Evolutionary conservation across 2,329 filamentous ascomycete species (phyloP).

Genomic region (Venturia nashicola): DNA sequence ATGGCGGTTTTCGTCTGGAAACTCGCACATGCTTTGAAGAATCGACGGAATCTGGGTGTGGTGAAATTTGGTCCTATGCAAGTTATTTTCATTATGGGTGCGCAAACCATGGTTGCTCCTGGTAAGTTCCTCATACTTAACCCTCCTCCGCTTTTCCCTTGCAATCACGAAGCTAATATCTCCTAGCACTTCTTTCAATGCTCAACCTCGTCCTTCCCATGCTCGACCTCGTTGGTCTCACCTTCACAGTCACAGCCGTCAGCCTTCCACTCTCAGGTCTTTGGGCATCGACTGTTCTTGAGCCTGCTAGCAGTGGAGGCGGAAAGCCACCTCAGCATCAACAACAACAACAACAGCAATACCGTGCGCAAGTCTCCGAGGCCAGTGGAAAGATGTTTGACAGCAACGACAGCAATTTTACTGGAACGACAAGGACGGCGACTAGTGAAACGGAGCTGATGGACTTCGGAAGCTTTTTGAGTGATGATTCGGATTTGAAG

Average conservation of each 20-base stretch:
- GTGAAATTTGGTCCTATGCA: conserved; percentile 52
- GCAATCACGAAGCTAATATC: conserved; percentile 11
- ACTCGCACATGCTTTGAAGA: conserved; percentile 43
- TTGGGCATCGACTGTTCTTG: conserved; percentile 40
- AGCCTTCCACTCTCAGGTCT: conserved; percentile 55
- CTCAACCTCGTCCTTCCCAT: conserved; percentile 40
- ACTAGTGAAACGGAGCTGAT: background rate
- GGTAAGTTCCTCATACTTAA: conserved; percentile 31
- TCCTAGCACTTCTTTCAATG: conserved; percentile 46
- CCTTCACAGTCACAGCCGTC: conserved; percentile 47
- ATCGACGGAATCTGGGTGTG: conserved; percentile 44
- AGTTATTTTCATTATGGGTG: conserved; percentile 55
- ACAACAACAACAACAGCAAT: background rate
- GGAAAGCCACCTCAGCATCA: background rate
- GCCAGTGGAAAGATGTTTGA: background rate
- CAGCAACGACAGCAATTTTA: background rate
- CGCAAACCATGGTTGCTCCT: conserved; percentile 53
- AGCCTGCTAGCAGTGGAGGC: background rate
- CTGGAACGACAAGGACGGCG: background rate
- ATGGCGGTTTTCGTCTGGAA: conserved; percentile 50
- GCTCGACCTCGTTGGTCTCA: conserved; percentile 41
- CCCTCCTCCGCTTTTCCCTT: conserved; percentile 5
- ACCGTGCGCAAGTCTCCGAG: background rate
- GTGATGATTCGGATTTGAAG: background rate
- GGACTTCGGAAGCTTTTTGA: background rate